Conservation (phyloP, 2,329 filamentous ascomycete genomes). For the Aspergillus sp. region DNA sequence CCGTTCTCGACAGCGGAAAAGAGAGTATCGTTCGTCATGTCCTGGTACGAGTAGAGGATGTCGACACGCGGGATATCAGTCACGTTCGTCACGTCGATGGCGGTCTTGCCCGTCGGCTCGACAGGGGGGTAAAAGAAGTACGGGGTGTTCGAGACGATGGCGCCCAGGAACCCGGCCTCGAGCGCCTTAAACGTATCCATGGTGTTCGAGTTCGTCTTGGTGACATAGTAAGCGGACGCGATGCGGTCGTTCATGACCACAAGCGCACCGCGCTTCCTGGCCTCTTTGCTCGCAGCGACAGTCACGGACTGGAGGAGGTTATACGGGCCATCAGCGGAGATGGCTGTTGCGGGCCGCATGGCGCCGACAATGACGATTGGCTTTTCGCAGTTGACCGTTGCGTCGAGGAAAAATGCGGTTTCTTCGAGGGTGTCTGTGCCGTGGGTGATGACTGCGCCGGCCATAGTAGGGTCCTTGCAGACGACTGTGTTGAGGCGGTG, state of each 20-base stretch:
- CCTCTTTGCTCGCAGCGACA: constrained; percentile 54
- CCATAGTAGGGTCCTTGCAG: constrained; percentile 30
- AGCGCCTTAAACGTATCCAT: constrained; percentile 65
- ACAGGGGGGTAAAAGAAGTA: constrained; percentile 64
- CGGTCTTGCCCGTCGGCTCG: constrained; percentile 51
- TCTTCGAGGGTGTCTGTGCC: constrained; percentile 70
- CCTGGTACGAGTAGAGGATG: constrained; percentile 34
- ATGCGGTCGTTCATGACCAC: constrained; percentile 67
- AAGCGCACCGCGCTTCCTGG: constrained; percentile 60
- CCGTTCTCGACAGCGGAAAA: constrained; percentile 29
- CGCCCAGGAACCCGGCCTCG: constrained; percentile 63
- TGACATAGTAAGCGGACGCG: constrained; percentile 60
- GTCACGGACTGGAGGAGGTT: constrained; percentile 66
- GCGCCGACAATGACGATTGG: constrained; percentile 65
- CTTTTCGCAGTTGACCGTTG: constrained; percentile 61
- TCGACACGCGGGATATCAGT: constrained; percentile 31
- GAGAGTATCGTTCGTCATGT: constrained; percentile 31
- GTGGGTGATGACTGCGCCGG: constrained; percentile 57
- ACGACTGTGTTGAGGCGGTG: constrained; percentile 27
- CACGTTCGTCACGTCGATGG: constrained; percentile 23
- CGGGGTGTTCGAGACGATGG: constrained; percentile 62
- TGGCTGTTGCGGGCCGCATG: constrained; percentile 66
- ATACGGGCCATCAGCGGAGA: constrained; percentile 66
- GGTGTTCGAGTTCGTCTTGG: constrained; percentile 66
- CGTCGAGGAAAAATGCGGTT: constrained; percentile 65